Conservation (phyloP, 495 filamentous ascomycete genomes). For the Aspergillus wentii region DNA sequence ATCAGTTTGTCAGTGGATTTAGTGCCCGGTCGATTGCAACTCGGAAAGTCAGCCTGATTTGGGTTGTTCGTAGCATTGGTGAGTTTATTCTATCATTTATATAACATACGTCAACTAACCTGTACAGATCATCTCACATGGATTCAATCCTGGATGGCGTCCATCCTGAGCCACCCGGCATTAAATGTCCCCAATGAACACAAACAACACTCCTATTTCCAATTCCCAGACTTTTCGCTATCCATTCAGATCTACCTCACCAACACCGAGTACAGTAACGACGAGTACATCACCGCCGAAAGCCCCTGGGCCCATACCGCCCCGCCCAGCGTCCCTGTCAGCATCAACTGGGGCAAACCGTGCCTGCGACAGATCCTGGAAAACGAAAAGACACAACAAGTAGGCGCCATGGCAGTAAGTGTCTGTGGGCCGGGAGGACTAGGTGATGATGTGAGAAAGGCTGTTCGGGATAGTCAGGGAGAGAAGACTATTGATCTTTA, state of each 20-base stretch:
- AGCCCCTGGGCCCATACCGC: slow-evolving; percentile 29
- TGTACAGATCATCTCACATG: slow-evolving; percentile 36
- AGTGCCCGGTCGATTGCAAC: slow-evolving; percentile 34
- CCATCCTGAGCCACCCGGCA: slow-evolving; percentile 31
- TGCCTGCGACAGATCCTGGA: slow-evolving; percentile 28
- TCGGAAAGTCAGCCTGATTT: slow-evolving; percentile 35
- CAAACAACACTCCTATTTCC: slow-evolving; percentile 27
- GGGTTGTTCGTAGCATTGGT: slow-evolving; percentile 40
- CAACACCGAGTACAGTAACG: slow-evolving; percentile 15
- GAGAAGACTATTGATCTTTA: slow-evolving; percentile 34
- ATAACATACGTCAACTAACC: slow-evolving; percentile 3
- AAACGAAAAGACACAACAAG: slow-evolving; percentile 29
- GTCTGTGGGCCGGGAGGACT: slow-evolving; percentile 40
- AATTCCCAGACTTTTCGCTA: slow-evolving; percentile 25
- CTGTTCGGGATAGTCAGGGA: slow-evolving; percentile 31
- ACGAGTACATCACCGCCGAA: slow-evolving; percentile 24
- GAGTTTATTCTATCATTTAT: neutral
- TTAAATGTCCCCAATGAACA: slow-evolving; percentile 13
- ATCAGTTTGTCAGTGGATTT: slow-evolving; percentile 42
- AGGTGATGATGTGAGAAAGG: slow-evolving; percentile 39
- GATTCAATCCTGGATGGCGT: slow-evolving; percentile 42
- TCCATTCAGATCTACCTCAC: slow-evolving; percentile 34
- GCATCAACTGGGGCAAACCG: slow-evolving; percentile 28
- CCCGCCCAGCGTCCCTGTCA: slow-evolving; percentile 24
- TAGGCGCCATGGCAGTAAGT: slow-evolving; percentile 42